These are phyloP conservation scores for Solanum bukasovii DNA, from an alignment of 257 asterid species.

Conservation along the genomic window DNA sequence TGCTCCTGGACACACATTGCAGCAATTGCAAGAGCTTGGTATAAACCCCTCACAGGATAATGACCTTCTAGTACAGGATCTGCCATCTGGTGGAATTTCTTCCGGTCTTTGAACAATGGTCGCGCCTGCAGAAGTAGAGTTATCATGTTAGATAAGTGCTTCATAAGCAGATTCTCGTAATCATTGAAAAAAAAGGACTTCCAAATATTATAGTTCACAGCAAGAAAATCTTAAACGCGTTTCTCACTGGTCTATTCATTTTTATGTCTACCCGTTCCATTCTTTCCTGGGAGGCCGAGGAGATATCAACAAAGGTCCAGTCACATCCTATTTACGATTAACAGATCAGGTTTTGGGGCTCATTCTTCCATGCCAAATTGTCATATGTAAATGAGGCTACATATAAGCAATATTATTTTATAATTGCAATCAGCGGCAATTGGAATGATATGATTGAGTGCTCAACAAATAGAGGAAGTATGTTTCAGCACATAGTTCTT, in stretches of 20 bases:
- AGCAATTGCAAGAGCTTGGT: slow-evolving; percentile 60
- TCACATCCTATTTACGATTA: neutral
- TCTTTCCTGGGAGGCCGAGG: neutral
- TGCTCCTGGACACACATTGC: slow-evolving; percentile 63
- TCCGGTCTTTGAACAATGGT: slow-evolving; percentile 56
- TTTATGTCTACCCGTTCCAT: neutral
- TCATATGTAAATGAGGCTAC: neutral
- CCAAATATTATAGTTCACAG: neutral
- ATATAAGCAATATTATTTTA: neutral
- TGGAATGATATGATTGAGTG: neutral
- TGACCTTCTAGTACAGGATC: slow-evolving; percentile 51
- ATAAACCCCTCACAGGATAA: slow-evolving; percentile 46
- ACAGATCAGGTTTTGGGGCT: neutral
- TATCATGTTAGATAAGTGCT: neutral
- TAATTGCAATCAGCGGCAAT: neutral
- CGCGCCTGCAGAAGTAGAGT: slow-evolving; percentile 31
- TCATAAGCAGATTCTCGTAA: neutral
- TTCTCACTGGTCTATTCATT: neutral
- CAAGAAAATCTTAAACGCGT: neutral
- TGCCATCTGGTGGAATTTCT: slow-evolving; percentile 48
- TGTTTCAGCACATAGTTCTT: neutral
- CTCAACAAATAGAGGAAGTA: neutral
- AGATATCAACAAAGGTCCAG: neutral
- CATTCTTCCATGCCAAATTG: neutral
- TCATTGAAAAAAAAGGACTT: neutral